Conservation (phyloP, 257 asterid genomes). For the Nicotiana tabacum region DNA sequence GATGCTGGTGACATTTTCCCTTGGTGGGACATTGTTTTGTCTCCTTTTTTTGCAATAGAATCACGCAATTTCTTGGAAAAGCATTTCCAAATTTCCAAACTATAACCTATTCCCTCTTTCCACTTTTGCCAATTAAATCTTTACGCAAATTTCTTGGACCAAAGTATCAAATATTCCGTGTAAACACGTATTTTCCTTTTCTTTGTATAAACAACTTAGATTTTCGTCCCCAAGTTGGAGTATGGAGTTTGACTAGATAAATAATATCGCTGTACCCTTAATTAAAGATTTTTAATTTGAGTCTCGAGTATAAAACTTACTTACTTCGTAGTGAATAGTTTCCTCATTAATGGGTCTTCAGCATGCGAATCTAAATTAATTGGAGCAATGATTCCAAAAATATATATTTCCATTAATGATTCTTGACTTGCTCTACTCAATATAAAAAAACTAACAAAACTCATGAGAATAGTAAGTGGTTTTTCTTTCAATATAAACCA, state of each 20-base stretch:
- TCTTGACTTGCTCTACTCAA: not conserved
- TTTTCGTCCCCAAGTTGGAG: not conserved
- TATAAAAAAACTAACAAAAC: not conserved
- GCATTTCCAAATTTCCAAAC: not conserved
- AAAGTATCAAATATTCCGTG: not conserved
- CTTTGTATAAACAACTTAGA: too few relatives aligned
- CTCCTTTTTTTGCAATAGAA: not conserved
- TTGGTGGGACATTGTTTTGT: not conserved
- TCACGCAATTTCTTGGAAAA: conserved; percentile 7
- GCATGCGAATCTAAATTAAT: not conserved
- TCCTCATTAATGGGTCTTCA: too few relatives aligned
- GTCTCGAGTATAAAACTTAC: too few relatives aligned
- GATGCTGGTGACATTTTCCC: not conserved
- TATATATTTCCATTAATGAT: not conserved
- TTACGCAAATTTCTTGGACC: conserved; percentile 2
- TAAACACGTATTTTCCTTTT: not conserved
- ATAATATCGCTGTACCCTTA: not conserved
- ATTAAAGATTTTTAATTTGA: not conserved
- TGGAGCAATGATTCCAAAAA: too few relatives aligned
- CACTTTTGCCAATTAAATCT: not conserved
- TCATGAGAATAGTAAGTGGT: not conserved
- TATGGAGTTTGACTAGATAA: too few relatives aligned
- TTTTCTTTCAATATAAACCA: not conserved
- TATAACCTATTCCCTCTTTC: not conserved
- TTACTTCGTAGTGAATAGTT: too few relatives aligned